These are phyloP conservation scores for Ophiostoma populinum DNA, from an alignment of 2,329 filamentous ascomycete species.

Conservation along the genomic window DNA sequence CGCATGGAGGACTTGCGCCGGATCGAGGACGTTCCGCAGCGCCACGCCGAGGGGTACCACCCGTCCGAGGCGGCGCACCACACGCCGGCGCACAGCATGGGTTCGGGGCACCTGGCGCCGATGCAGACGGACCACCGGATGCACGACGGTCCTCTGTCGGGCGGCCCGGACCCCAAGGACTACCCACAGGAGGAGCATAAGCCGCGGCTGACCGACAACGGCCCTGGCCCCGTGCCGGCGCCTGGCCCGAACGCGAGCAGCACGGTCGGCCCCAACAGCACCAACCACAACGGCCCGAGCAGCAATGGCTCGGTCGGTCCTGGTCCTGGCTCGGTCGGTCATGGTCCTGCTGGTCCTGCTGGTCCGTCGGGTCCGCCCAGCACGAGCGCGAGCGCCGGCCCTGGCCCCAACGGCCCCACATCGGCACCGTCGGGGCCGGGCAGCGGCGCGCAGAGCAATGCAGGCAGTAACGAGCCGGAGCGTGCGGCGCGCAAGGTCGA, in stretches of 20 bases:
- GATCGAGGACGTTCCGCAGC: slow-evolving; percentile 26
- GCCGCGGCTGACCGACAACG: slow-evolving; percentile 24
- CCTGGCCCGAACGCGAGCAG: slow-evolving; percentile 17
- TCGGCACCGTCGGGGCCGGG: too few relatives aligned
- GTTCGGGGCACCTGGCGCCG: slow-evolving; percentile 41
- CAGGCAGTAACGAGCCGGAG: slow-evolving; percentile 48
- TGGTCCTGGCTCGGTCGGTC: too few relatives aligned
- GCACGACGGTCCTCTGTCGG: slow-evolving; percentile 31
- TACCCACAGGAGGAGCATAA: slow-evolving; percentile 38
- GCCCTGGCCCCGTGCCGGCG: slow-evolving; percentile 27
- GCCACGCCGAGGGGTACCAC: slow-evolving; percentile 59
- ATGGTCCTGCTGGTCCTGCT: too few relatives aligned
- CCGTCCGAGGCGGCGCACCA: slow-evolving; percentile 88
- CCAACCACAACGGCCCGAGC: too few relatives aligned
- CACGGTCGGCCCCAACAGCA: too few relatives aligned
- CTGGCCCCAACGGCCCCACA: slow-evolving; percentile 4
- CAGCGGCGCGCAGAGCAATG: not conserved
- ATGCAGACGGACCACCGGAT: slow-evolving; percentile 41
- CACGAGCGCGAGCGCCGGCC: not conserved
- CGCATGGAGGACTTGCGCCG: slow-evolving; percentile 37
- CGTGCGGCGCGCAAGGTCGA: slow-evolving; percentile 85
- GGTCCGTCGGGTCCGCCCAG: too few relatives aligned
- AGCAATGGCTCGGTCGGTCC: too few relatives aligned
- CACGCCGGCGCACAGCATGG: slow-evolving; percentile 43
- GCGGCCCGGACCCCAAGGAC: slow-evolving; percentile 32